Evolutionary conservation across 805 yeast genomes (phyloP), one percentile per base, ranked within the genome.

Genomic region (Tetrapisispora nanseiensis): DNA sequence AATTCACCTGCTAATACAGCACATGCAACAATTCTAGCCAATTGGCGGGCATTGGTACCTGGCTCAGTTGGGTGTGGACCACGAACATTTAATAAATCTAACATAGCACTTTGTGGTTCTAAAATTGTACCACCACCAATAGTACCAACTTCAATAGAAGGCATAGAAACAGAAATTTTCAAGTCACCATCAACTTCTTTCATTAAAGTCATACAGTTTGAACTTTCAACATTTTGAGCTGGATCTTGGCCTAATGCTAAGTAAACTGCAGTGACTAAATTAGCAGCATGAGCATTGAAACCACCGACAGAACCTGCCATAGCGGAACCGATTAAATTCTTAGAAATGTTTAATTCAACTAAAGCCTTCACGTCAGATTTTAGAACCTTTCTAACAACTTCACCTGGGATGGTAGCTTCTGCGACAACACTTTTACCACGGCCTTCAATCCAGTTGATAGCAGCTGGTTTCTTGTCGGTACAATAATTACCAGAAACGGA

Each of bases 261-360:
- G 62, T 68, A 92, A 21, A 92, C 81, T 10, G 98, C 97, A 28
- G 98, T 94, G 28, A 92, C 90, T 52, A 92, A 67, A 63, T 92
- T 92, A 37, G 98, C 94, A 41, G 98, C 97, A 55, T 92, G 99
- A 0, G 98, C 98, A 60, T 92, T 92, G 68, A 85, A 89, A 1
- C 99, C 99, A 61, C 99, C 99, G 52, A 92, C 75, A 16, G 95
- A 78, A 31, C 99, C 99, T 21, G 99, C 97, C 92, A 92, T 84
- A 6, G 97, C 97, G 30, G 95, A 84, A 40, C 99, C 99, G 55
- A 92, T 75, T 58, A 92, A 73, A 63, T 92, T 92, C 69, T 92
- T 92, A 55, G 82, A 72, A 45, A 86, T 73, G 65, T 92, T 92
- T 53, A 92, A 73, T 62, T 89, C 90, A 28, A 90, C 96, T 46